Base-by-base conservation (phyloP, 768 basidiomycete species). In the Boletus tomentosulus region DNA sequence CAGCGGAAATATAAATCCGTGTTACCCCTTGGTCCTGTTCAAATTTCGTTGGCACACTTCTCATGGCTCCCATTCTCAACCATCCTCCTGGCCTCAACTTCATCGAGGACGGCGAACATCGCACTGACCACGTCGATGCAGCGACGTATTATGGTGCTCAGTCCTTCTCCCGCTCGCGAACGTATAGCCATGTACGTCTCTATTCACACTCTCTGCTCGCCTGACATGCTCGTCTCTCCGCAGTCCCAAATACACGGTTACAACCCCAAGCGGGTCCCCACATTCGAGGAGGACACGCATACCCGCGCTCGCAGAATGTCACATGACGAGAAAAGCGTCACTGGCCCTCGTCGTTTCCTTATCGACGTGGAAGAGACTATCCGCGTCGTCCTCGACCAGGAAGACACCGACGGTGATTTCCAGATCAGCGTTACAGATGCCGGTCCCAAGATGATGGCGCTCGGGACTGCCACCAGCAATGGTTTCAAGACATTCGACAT, bases 301-400 rank as follows among this genome's bases (percentile, higher is more conserved):
- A 72, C 74, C 47, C 78, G 89, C 30, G 76, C 86, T 48, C 81
- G 94, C 45, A 81, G 94, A 50, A 77, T 97, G 76, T 95, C 92
- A 19, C 94, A 97, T 66, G 94, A 98, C 67, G 93, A 96, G 74
- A 89, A 92, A 73, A 83, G 84, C 48, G 79, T 84, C 15, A 77
- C 85, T 0, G 85, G 80, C 0, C 90, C 93, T 3, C 78, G 95
- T 41, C 86, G 94, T 38, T 98, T 96, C 75, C 79, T 98, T 48
- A 92, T 98, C 54, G 96, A 98, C 65, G 96, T 98, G 15, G 96
- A 98, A 64, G 96, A 98, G 72, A 99, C 96, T 31, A 93, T 99
- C 64, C 86, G 95, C 34, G 84, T 97, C 53, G 86, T 98, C 10
- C 84, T 99, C 28, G 93, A 97, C 71, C 96, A 98, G 69, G 96